Conservation (phyloP, 2,329 filamentous ascomycete genomes). For the Botryotinia calthae region DNA sequence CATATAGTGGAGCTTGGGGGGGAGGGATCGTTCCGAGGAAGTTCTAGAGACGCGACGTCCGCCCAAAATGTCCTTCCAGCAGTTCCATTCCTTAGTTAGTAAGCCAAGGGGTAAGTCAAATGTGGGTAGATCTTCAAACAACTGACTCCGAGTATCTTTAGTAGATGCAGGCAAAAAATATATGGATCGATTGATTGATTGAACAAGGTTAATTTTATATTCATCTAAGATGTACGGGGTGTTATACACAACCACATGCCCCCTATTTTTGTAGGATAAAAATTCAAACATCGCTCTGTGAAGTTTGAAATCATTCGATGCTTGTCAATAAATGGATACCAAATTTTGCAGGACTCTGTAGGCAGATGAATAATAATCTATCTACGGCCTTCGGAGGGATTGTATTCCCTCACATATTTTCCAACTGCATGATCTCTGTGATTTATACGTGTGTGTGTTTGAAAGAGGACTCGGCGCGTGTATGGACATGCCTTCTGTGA, state of each 20-base stretch:
- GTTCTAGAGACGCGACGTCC: conserved; percentile 9
- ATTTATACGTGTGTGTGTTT: neutral
- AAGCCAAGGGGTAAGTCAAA: neutral
- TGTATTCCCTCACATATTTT: neutral
- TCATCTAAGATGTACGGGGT: neutral
- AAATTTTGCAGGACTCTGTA: neutral
- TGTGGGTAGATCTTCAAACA: conserved; percentile 3
- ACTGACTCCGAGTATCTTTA: neutral
- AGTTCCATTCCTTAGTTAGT: neutral
- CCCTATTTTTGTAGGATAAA: neutral
- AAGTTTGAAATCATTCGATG: neutral
- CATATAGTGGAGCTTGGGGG: neutral
- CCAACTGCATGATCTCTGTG: neutral
- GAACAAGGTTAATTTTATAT: neutral
- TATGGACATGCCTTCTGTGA: neutral
- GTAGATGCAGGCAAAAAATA: neutral
- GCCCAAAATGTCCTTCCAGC: conserved; percentile 1
- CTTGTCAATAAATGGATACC: neutral
- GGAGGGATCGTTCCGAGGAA: conserved; percentile 2
- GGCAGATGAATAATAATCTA: neutral
- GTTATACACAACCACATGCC: neutral
- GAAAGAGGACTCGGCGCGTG: neutral
- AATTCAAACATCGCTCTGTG: neutral
- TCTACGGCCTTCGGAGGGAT: neutral
- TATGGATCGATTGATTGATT: neutral